Conservation (phyloP, 495 filamentous ascomycete species). For the Chaetomium fimeti region DNA sequence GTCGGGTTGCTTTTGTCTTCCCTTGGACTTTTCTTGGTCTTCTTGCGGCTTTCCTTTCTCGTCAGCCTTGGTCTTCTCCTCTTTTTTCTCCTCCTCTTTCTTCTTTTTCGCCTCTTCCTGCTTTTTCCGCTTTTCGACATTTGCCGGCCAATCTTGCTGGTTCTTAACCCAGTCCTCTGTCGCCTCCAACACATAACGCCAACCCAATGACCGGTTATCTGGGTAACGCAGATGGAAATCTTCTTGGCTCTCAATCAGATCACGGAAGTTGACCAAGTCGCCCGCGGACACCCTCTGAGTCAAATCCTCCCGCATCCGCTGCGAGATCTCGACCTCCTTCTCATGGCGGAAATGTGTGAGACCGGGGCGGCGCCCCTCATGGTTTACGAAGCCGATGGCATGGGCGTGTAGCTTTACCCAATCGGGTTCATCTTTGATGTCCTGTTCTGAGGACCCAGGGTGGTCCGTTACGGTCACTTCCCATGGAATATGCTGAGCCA, state of each 20-base stretch:
- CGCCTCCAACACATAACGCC: conserved; percentile 25
- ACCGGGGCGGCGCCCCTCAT: conserved; percentile 16
- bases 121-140: conserved; percentile 10
- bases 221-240: conserved; percentile 20
- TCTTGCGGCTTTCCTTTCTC: neutral
- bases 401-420: conserved; percentile 16
- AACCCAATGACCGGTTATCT: conserved; percentile 21
- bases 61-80: neutral
- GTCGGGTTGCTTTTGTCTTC: conserved; percentile 1
- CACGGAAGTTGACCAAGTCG: conserved; percentile 24
- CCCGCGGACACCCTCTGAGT: neutral
- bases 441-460: conserved; percentile 18
- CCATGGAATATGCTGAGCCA: conserved; percentile 14
- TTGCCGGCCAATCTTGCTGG: conserved; percentile 19
- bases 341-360: conserved; percentile 4
- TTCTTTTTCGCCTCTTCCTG: neutral
- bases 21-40: neutral
- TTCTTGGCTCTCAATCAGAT: conserved; percentile 20
- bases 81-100: neutral
- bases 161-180: conserved; percentile 28
- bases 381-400: conserved; percentile 20
- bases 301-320: conserved; percentile 13
- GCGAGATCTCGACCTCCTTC: conserved; percentile 8
- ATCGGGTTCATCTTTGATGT: conserved; percentile 17
- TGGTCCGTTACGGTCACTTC: conserved; percentile 16